Evolutionary conservation across 805 yeast genomes (phyloP).

Genomic region (Kurtzmaniella fragi): DNA sequence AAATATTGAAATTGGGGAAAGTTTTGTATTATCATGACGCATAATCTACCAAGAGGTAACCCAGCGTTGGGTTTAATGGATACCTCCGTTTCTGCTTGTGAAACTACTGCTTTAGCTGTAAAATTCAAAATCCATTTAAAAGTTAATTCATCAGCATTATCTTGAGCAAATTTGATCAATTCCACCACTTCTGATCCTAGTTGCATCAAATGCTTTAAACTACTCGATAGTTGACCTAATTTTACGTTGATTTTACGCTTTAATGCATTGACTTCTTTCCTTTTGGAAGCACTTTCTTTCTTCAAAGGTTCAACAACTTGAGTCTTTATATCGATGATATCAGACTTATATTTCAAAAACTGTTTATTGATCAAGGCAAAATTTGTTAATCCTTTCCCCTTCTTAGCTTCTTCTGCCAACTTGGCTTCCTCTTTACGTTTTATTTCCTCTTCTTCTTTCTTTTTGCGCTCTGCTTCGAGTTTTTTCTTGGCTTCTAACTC

Average conservation of each 20-base stretch:
- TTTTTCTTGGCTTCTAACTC: constrained; percentile 13
- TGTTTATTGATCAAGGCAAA: constrained; percentile 33
- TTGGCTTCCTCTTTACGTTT: constrained; percentile 5
- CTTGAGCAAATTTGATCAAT: constrained; percentile 45
- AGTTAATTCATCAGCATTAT: constrained; percentile 40
- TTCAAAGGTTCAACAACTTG: constrained; percentile 54
- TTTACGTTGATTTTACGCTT: constrained; percentile 80
- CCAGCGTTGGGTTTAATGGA: constrained; percentile 74
- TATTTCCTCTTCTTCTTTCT: constrained; percentile 10
- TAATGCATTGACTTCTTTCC: constrained; percentile 50
- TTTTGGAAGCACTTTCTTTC: constrained; percentile 43
- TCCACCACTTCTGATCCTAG: constrained; percentile 48
- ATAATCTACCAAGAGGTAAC: constrained; percentile 67
- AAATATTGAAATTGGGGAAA: constrained; percentile 50
- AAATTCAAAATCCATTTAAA: constrained; percentile 75
- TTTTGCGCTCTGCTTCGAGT: constrained; percentile 14
- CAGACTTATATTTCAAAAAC: constrained; percentile 45
- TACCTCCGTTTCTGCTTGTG: constrained; percentile 92
- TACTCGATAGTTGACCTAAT: constrained; percentile 86
- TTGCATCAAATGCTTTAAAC: constrained; percentile 50
- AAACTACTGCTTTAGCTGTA: constrained; percentile 77
- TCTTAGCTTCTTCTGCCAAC: constrained; percentile 8
- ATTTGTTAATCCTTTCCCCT: constrained; percentile 28
- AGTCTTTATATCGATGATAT: constrained; percentile 53
- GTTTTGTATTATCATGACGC: constrained; percentile 46